Base-by-base conservation (phyloP, 768 basidiomycete species). In the Russula earlei region DNA sequence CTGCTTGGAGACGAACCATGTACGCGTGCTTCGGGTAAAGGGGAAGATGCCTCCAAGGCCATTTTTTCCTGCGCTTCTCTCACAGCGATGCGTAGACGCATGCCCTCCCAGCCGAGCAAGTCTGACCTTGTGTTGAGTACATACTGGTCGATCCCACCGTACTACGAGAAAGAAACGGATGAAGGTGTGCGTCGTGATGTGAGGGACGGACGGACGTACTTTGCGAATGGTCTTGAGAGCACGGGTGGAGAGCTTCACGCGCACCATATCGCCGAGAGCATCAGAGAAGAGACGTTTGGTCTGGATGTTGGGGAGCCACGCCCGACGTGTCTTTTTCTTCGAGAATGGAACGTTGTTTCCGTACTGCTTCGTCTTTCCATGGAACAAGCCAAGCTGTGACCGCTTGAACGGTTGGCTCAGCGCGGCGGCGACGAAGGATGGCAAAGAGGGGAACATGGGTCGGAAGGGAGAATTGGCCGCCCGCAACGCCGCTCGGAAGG, bases 311-410 rank as follows among this genome's bases (percentile, higher is more conserved):
- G 91, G 91, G 11, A 91, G 74, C 91, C 91, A 94, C 42, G 85
- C 79, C 38, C 91, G 76, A 48, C 87, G 83, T 24, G 92, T 92
- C 73, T 92, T 93, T 67, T 85, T 79, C 67, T 85, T 84, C 22
- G 91, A 92, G 69, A 90, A 85, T 0, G 91, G 90, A 46, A 93
- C 89, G 66, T 85, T 92, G 75, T 93, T 92, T 24, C 91, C 91
- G 62, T 82, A 82, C 64, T 83, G 84, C 63, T 83, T 88, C 52
- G 73, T 80, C 67, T 83, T 85, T 15, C 90, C 90, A 52, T 91
- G 87, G 66, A 87, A 92, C 2, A 94, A 82, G 52, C 90, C 91
- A 3, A 80, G 72, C 62, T 91, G 82, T 2, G 87, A 72, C 41
- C 88, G 84, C 67, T 91, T 92, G 73, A 91, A 90, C 8, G 87